Evolutionary conservation across 2,329 filamentous ascomycete species (phyloP).

Genomic region (Phoma sp.): DNA sequence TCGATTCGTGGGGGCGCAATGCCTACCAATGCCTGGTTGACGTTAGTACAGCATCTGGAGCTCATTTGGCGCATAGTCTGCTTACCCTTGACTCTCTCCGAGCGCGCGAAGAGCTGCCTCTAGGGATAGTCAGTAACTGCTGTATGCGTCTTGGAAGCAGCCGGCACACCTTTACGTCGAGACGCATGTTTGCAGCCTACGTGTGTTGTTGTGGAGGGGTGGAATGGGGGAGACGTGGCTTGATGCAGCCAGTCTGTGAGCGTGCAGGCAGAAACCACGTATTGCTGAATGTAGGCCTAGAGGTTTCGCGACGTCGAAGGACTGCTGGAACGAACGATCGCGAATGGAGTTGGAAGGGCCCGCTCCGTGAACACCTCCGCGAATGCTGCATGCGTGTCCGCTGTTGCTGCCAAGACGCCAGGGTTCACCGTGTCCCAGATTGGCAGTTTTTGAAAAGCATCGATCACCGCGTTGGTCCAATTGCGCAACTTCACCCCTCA

Average conservation of each 20-base stretch:
- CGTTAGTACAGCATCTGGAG: constrained; percentile 32
- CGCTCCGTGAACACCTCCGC: constrained; percentile 10
- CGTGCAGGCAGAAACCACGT: constrained; percentile 23
- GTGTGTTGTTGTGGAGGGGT: constrained; percentile 37
- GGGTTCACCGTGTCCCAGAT: constrained; percentile 33
- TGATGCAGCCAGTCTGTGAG: constrained; percentile 43
- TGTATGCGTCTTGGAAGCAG: background rate
- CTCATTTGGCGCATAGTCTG: background rate
- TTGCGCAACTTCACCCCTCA: constrained; percentile 28
- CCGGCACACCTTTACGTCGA: constrained; percentile 53
- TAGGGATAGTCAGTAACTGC: constrained; percentile 55
- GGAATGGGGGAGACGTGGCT: constrained; percentile 47
- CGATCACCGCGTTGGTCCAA: constrained; percentile 23
- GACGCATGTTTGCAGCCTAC: constrained; percentile 49
- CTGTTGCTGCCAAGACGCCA: constrained; percentile 39
- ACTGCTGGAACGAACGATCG: constrained; percentile 13
- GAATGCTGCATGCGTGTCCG: constrained; percentile 30
- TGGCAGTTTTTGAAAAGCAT: constrained; percentile 26
- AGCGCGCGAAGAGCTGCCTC: constrained; percentile 85
- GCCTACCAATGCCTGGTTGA: constrained; percentile 44
- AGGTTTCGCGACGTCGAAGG: background rate
- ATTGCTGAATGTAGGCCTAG: background rate
- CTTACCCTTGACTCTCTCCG: constrained; percentile 82
- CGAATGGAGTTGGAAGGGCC: constrained; percentile 9
- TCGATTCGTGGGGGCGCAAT: constrained; percentile 7